Base-by-base conservation (phyloP, 1,284 basidiomycete species). In the Boletus hoseneyae region DNA sequence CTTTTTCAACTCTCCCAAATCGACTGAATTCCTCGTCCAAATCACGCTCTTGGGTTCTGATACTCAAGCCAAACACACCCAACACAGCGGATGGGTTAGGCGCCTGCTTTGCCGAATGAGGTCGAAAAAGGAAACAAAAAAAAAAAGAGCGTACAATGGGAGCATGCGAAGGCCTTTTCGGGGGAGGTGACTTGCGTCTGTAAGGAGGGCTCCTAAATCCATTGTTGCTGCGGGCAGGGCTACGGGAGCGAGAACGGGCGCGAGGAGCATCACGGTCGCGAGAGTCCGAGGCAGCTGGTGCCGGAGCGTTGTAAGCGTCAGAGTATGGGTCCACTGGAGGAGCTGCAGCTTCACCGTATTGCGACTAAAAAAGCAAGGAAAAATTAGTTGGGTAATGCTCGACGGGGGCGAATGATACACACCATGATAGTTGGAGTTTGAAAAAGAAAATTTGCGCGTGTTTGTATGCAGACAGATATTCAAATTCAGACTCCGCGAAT, bases 41-140 rank as follows among this genome's bases (percentile, higher is more conserved):
- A 67, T 98, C 96, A 38, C 89, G 83, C 69, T 99, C 97, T 51
- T 85, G 82, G 3, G 96, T 98, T 52, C 95, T 84, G 54, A 99
- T 96, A 59, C 92, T 95, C 38, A 99, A 76, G 15, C 96, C 97
- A 62, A 99, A 99, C 15, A 97, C 93, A 53, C 97, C 97, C 53
- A 99, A 79, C 19, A 97, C 93, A 55, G 83, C 86, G 58, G 88
- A 89, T 23, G 95, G 91, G 61, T 87, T 87, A 48, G 89, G 86
- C 59, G 84, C 85, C 86, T 90, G 75, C 73, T 74, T 68, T 60
- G 67, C 63, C 13, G 57, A 54, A 68, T 79, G 58, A 79, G 73
- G 44, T 39, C 37, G 21, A 48, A 48, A 43, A 43, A 41, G 58
- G 11, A 11, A 50, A 40, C n/a, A 19, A 48, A 50, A 35, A 29